A percentile compares a stretch with the other conserved stretches of the same genome.
Conservation (phyloP, 257 asterid genomes). For the Lycium ferocissimum region DNA sequence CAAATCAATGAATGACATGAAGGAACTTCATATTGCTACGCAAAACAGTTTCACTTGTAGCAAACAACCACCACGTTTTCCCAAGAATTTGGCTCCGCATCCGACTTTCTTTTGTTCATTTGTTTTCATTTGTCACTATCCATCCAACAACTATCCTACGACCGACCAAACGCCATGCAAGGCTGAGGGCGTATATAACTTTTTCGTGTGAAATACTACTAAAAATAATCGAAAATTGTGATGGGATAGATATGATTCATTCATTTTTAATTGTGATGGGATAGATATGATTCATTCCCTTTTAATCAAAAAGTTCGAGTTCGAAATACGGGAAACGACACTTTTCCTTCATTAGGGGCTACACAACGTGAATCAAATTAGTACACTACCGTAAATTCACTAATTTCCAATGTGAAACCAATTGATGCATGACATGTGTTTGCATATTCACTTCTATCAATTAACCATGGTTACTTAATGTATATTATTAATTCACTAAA, state of each 20-base stretch:
- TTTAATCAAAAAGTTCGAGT: background rate
- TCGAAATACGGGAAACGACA: background rate
- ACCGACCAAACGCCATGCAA: background rate
- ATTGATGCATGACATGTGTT: background rate
- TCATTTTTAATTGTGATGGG: background rate
- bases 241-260: background rate
- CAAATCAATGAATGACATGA: too few species aligned
- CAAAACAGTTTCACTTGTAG: too few species aligned
- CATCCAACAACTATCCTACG: background rate
- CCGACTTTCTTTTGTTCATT: background rate
- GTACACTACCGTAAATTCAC: background rate
- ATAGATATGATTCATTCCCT: background rate
- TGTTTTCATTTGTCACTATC: background rate
- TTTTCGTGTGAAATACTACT: background rate
- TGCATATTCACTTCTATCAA: background rate
- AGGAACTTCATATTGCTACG: too few species aligned
- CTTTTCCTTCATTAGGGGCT: too few species aligned
- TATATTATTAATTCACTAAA: background rate
- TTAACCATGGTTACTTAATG: background rate
- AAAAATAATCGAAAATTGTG: background rate
- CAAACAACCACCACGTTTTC: too few species aligned
- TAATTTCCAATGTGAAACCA: background rate
- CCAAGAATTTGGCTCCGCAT: too few species aligned
- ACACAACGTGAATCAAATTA: background rate
- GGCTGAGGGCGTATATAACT: background rate